Percentiles rank a stretch among this genome's conserved stretches.
Evolutionary conservation across 2,329 filamentous ascomycete species (phyloP).

Genomic region (Nemania serpens): DNA sequence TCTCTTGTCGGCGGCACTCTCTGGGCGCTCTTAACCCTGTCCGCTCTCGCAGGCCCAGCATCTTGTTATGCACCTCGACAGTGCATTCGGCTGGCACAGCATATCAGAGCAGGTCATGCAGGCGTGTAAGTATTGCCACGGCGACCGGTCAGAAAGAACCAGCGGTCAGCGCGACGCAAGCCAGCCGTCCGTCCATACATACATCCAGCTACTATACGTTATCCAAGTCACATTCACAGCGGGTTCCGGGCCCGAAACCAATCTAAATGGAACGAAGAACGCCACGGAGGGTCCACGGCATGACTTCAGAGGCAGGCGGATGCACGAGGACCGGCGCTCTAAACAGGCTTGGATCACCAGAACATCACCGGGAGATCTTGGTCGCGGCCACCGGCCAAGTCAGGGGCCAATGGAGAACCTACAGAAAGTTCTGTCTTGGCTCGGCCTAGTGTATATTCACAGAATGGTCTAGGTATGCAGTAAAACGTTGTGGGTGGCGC

Average conservation of each 20-base stretch:
- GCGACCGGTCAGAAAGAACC: slow-evolving; percentile 4
- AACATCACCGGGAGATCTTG: slow-evolving; percentile 1
- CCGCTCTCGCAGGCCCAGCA: not conserved
- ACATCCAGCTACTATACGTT: not conserved
- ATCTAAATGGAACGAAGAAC: slow-evolving; percentile 2
- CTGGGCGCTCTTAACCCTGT: no score
- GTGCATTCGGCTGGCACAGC: not conserved
- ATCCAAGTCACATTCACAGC: not conserved
- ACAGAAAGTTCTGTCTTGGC: no score
- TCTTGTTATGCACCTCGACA: not conserved
- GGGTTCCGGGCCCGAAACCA: not conserved
- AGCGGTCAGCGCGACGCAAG: not conserved
- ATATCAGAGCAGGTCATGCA: slow-evolving; percentile 2
- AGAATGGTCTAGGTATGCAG: no score
- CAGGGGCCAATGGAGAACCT: no score
- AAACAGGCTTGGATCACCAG: slow-evolving; percentile 3
- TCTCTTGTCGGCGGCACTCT: no score
- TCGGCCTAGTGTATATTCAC: no score
- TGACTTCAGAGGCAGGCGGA: not conserved
- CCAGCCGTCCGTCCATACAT: not conserved
- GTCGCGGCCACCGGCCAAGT: not conserved
- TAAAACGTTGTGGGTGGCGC: no score
- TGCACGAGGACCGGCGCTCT: not conserved
- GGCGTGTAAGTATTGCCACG: not conserved
- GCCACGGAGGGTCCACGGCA: slow-evolving; percentile 1